A percentile compares a stretch with the other conserved stretches of the same genome.
Evolutionary conservation across 768 basidiomycete genomes (phyloP).

Genomic region (Pleurotus djamor): DNA sequence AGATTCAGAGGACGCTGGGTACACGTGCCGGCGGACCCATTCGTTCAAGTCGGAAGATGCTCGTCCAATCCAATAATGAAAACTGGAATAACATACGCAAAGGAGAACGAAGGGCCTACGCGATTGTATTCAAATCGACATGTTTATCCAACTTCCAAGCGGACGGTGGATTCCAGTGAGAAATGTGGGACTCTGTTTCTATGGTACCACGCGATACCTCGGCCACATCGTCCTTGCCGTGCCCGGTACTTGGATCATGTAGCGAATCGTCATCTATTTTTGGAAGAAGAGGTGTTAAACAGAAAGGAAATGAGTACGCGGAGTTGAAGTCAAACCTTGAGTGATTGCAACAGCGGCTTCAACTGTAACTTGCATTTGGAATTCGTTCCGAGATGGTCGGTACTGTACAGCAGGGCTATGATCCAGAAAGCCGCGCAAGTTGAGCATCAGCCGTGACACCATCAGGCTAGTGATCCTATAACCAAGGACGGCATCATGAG

Average conservation of each 20-base stretch:
- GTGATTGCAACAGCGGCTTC: background rate
- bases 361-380: background rate
- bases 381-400: background rate
- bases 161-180: background rate
- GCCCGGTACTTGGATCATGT: too few species aligned
- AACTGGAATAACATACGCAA: too few species aligned
- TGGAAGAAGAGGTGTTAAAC: background rate
- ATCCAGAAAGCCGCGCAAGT: conserved; percentile 17
- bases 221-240: background rate
- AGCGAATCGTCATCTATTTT: background rate
- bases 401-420: background rate
- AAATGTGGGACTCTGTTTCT: background rate
- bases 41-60: too few species aligned
- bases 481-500: too few species aligned
- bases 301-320: background rate
- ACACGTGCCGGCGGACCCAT: too few species aligned
- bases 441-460: conserved; percentile 34
- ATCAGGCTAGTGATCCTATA: conserved; percentile 34
- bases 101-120: background rate
- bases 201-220: background rate
- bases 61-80: too few species aligned
- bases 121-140: background rate
- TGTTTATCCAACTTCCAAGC: background rate
- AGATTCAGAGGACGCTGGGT: too few species aligned
- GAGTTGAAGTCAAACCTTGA: background rate